Conservation (phyloP, 441 rosid species). For the Codiaeum variegatum region DNA sequence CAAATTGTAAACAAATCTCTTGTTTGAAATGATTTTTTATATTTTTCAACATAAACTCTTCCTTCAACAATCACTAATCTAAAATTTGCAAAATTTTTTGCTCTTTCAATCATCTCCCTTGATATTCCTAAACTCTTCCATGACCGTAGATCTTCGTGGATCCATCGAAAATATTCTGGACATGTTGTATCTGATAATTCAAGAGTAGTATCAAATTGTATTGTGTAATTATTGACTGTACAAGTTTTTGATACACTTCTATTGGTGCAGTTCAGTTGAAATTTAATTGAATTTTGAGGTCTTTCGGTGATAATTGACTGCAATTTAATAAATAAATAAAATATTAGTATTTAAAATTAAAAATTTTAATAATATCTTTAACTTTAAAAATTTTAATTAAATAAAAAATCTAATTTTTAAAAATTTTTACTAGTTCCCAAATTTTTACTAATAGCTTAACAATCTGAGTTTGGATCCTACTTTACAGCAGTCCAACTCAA, state of each 20-base stretch:
- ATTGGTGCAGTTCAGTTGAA: constrained; percentile 21
- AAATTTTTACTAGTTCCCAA: no score
- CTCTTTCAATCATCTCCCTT: constrained; percentile 38
- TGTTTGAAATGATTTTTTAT: constrained; percentile 35
- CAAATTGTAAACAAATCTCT: constrained; percentile 61
- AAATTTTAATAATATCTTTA: no score
- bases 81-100: constrained; percentile 37
- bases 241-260: constrained; percentile 17
- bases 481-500: no score
- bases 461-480: no score
- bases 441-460: no score
- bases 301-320: not conserved
- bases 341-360: no score
- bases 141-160: constrained; percentile 62
- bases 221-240: constrained; percentile 10
- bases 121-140: constrained; percentile 54
- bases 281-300: constrained; percentile 6
- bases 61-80: constrained; percentile 44
- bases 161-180: constrained; percentile 69
- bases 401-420: no score
- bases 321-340: not conserved
- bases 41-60: constrained; percentile 43
- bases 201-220: constrained; percentile 7
- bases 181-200: constrained; percentile 27
- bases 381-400: no score